Percentiles rank a stretch among this genome's conserved stretches.
Evolutionary conservation across 257 asterid species (phyloP).

Genomic region (Capsicum rhomboideum): DNA sequence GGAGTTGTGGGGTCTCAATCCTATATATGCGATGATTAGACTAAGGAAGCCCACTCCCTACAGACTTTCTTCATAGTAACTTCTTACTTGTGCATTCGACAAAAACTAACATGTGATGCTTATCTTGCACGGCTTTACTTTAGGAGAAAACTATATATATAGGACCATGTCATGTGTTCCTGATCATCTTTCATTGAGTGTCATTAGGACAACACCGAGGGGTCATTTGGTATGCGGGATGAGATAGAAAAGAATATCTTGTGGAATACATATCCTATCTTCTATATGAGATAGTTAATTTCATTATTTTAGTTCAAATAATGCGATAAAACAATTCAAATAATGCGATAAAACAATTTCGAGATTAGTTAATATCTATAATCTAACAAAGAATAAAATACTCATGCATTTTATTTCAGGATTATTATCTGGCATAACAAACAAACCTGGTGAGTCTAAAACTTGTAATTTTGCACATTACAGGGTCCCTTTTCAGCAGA

Average conservation of each 20-base stretch:
- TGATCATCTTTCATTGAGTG: no score
- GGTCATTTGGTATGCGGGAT: not conserved
- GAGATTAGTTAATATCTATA: not conserved
- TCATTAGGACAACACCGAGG: not conserved
- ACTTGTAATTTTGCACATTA: not conserved
- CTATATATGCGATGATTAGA: not conserved
- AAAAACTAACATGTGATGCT: not conserved
- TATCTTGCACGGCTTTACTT: no score
- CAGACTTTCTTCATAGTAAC: not conserved
- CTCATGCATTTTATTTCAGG: no score
- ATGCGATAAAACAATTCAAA: not conserved
- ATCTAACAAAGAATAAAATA: no score
- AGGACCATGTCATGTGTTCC: no score
- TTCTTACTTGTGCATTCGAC: not conserved
- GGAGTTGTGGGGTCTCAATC: not conserved
- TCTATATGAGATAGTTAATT: not conserved
- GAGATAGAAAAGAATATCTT: not conserved
- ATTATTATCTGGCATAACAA: not conserved
- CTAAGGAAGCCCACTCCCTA: not conserved
- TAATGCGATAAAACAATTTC: not conserved
- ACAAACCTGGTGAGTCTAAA: not conserved
- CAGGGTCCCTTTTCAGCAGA: not conserved
- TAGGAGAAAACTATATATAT: no score
- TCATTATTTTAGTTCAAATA: not conserved
- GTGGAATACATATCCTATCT: not conserved